Evolutionary conservation across 306 rosid species (phyloP).

Genomic region (Dryas alaskensis): DNA sequence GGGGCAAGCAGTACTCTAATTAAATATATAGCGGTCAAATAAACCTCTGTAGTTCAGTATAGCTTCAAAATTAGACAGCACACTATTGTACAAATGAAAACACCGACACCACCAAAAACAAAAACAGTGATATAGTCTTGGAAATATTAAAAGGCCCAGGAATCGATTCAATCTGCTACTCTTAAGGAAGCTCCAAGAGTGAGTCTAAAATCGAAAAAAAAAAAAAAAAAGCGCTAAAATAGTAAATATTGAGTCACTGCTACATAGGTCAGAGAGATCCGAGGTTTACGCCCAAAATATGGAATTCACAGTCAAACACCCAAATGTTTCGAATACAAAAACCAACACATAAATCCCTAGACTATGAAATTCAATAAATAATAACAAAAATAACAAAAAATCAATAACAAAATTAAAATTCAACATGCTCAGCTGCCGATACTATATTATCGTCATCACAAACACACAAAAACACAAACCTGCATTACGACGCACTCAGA

Average conservation of each 20-base stretch:
- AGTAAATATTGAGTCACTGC: slow-evolving; percentile 14
- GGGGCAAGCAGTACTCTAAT: background rate
- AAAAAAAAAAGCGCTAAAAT: slow-evolving; percentile 22
- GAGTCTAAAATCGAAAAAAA: slow-evolving; percentile 24
- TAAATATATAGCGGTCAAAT: slow-evolving; percentile 18
- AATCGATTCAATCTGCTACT: slow-evolving; percentile 39
- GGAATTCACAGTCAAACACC: slow-evolving; percentile 25
- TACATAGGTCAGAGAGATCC: slow-evolving; percentile 34
- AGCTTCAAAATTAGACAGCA: slow-evolving; percentile 4
- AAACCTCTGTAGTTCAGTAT: slow-evolving; percentile 4
- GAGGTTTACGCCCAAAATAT: slow-evolving; percentile 16
- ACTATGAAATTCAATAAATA: background rate
- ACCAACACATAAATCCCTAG: background rate
- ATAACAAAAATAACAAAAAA: no score
- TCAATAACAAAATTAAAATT: background rate
- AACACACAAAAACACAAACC: slow-evolving; percentile 16
- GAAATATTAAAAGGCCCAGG: slow-evolving; percentile 13
- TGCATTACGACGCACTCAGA: background rate
- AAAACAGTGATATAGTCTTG: background rate
- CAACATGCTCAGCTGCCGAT: no score
- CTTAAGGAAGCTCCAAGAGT: slow-evolving; percentile 29
- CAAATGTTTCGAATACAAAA: background rate
- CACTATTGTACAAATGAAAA: slow-evolving; percentile 11
- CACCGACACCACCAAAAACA: slow-evolving; percentile 19
- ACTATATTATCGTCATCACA: background rate